These are phyloP conservation scores for Colletotrichum viniferum DNA, from an alignment of 2,329 filamentous ascomycete species.

Conservation along the genomic window DNA sequence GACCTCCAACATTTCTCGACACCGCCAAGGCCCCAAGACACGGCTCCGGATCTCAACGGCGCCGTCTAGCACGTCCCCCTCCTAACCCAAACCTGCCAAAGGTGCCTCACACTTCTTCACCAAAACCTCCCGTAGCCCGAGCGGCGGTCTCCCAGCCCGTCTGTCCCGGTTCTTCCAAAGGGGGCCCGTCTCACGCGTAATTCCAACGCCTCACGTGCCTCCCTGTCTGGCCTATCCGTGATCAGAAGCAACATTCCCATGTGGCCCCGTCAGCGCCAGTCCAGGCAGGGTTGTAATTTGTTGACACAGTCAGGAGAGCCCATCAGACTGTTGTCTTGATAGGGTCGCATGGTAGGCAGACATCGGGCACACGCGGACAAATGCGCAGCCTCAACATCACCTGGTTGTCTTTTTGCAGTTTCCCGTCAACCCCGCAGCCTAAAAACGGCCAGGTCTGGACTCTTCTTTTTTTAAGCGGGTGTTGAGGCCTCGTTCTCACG, in stretches of 20 bases:
- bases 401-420: not conserved
- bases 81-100: not conserved
- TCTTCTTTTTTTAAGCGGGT: not conserved
- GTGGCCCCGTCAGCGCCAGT: not conserved
- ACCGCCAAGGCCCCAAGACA: constrained; percentile 20
- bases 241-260: not conserved
- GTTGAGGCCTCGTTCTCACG: not conserved
- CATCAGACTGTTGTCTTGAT: not conserved
- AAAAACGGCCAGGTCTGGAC: not conserved
- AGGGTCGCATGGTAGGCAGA: not conserved
- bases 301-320: not conserved
- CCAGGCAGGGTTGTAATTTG: not conserved
- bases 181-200: not conserved
- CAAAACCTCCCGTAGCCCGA: not conserved
- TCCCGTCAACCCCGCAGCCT: not conserved
- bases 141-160: not conserved
- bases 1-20: not conserved
- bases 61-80: constrained; percentile 13
- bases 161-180: not conserved
- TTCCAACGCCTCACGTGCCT: constrained; percentile 1
- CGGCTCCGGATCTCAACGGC: constrained; percentile 20
- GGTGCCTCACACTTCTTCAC: not conserved
- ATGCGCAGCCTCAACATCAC: not conserved
- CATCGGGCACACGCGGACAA: not conserved
- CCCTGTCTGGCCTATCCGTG: not conserved